Percentiles rank a stretch among this genome's conserved stretches.
phyloP scores from a whole-genome alignment of 2,329 filamentous ascomycete species.

The Cylindrodendrum hubeiense region DNA sequence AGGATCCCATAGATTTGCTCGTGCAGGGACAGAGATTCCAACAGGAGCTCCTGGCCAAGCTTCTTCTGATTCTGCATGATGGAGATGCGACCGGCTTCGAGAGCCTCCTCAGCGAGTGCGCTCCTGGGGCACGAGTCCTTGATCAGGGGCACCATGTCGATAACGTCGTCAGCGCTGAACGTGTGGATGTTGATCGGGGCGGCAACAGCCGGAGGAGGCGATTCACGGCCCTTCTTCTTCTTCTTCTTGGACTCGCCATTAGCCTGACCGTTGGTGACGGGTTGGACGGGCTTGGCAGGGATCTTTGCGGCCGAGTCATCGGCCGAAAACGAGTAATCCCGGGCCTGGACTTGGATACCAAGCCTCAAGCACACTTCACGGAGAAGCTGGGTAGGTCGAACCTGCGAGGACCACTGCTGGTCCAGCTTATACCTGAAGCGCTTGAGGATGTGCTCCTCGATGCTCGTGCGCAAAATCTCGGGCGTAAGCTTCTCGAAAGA shows the following conservation, averaged over 20 bases:
- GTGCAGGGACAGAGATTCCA: slow-evolving; percentile 96
- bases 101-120: slow-evolving; percentile 90
- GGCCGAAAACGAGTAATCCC: slow-evolving; percentile 59
- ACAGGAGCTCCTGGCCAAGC: slow-evolving; percentile 91
- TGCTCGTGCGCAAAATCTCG: slow-evolving; percentile 74
- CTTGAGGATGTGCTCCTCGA: slow-evolving; percentile 77
- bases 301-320: slow-evolving; percentile 46
- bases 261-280: slow-evolving; percentile 53
- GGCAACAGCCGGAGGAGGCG: slow-evolving; percentile 61
- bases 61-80: slow-evolving; percentile 95
- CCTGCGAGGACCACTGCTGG: slow-evolving; percentile 73
- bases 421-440: slow-evolving; percentile 84
- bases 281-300: slow-evolving; percentile 45
- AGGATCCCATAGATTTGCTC: slow-evolving; percentile 99
- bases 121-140: slow-evolving; percentile 96
- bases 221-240: slow-evolving; percentile 70
- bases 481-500: slow-evolving; percentile 85
- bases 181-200: slow-evolving; percentile 55
- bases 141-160: slow-evolving; percentile 93
- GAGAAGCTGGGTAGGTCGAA: slow-evolving; percentile 85
- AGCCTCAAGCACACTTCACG: slow-evolving; percentile 91
- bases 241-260: slow-evolving; percentile 70
- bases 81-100: slow-evolving; percentile 97
- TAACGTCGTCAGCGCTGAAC: slow-evolving; percentile 86
- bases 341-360: slow-evolving; percentile 87